Percentiles rank a stretch among this genome's conserved stretches.
Evolutionary conservation across 768 basidiomycete species (phyloP).

Genomic region (Sarcodon aspratus): DNA sequence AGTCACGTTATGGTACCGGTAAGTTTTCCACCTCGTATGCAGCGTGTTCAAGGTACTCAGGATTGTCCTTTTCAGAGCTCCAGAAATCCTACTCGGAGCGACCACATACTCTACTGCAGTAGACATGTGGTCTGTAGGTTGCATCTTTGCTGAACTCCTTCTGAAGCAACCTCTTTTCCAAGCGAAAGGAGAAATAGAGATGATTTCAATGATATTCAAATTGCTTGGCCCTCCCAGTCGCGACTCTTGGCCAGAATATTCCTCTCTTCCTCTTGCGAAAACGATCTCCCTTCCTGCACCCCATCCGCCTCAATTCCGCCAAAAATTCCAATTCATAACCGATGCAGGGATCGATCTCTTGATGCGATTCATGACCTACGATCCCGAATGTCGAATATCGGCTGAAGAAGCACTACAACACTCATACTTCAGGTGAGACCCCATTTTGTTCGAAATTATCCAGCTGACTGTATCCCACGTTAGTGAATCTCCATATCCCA

Average conservation of each 20-base stretch:
- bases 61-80: conserved; percentile 46
- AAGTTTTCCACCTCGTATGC: conserved; percentile 14
- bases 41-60: conserved; percentile 1
- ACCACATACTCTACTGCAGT: conserved; percentile 91
- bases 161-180: conserved; percentile 95
- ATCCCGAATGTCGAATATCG: conserved; percentile 75
- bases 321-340: conserved; percentile 80
- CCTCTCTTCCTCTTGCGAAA: conserved; percentile 68
- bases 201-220: conserved; percentile 89
- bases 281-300: conserved; percentile 66
- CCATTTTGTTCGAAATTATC: neutral
- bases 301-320: conserved; percentile 66
- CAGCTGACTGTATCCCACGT: neutral
- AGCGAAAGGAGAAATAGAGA: conserved; percentile 90
- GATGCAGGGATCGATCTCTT: conserved; percentile 78
- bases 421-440: conserved; percentile 79
- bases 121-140: conserved; percentile 98
- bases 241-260: conserved; percentile 79
- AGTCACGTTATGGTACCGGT: conserved; percentile 99
- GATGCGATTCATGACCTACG: conserved; percentile 74
- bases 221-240: conserved; percentile 89
- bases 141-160: conserved; percentile 95
- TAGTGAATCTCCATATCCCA: conserved; percentile 90
- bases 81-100: conserved; percentile 90
- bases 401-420: conserved; percentile 88